phyloP scores from a whole-genome alignment of 2,329 filamentous ascomycete species.

The Aquanectria penicillioides region DNA sequence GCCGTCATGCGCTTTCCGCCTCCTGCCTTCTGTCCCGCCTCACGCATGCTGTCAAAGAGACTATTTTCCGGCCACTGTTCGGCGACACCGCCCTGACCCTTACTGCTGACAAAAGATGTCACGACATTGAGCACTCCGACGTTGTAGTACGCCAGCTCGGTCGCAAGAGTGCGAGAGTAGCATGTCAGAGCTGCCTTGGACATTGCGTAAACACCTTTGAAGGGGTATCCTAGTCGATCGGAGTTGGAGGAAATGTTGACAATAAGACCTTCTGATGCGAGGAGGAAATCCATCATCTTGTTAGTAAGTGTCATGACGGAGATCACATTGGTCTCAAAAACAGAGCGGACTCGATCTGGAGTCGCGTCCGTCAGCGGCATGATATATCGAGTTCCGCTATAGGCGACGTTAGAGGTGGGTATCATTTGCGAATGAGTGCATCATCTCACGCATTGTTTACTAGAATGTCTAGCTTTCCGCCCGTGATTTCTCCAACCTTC shows the following conservation, averaged over 20 bases:
- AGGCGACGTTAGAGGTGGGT: background rate
- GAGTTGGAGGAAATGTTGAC: slow-evolving; percentile 52
- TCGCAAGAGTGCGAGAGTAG: slow-evolving; percentile 49
- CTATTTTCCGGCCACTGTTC: slow-evolving; percentile 20
- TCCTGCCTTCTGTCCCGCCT: slow-evolving; percentile 14
- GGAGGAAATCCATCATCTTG: slow-evolving; percentile 49
- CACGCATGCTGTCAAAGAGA: slow-evolving; percentile 23
- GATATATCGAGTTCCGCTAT: slow-evolving; percentile 20
- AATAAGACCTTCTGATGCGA: slow-evolving; percentile 44
- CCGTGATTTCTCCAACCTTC: slow-evolving; percentile 46
- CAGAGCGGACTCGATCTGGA: slow-evolving; percentile 15
- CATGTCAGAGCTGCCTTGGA: slow-evolving; percentile 52
- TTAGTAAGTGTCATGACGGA: slow-evolving; percentile 49
- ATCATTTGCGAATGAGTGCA: too few species aligned
- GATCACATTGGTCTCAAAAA: slow-evolving; percentile 51
- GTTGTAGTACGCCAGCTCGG: slow-evolving; percentile 49
- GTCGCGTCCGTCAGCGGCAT: slow-evolving; percentile 22
- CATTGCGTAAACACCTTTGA: slow-evolving; percentile 52
- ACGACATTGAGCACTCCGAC: slow-evolving; percentile 31
- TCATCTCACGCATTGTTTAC: slow-evolving; percentile 50
- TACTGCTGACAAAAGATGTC: slow-evolving; percentile 20
- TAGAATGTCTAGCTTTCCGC: slow-evolving; percentile 53
- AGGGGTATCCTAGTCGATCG: slow-evolving; percentile 32
- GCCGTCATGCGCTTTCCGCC: slow-evolving; percentile 21
- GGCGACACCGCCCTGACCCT: slow-evolving; percentile 13